A percentile compares a stretch with the other conserved stretches of the same genome.
Evolutionary conservation across 1,284 basidiomycete genomes (phyloP).

Genomic region (Peniophora sp.): DNA sequence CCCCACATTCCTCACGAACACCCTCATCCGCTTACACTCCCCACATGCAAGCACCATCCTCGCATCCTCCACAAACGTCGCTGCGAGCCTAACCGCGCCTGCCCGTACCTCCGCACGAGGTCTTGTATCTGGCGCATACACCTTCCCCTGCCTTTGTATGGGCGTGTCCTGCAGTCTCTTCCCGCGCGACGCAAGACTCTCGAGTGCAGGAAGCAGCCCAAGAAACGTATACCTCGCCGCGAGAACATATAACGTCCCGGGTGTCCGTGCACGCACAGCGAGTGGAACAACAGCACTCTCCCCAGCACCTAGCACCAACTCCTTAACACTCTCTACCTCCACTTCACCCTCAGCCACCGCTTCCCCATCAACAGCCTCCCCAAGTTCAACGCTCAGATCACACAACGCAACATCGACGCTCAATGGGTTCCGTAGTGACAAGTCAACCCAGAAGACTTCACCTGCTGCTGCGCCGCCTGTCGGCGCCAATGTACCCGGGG

Average conservation of each 20-base stretch:
- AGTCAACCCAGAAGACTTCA: conserved; percentile 75
- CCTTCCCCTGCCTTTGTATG: conserved; percentile 53
- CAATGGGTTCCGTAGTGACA: conserved; percentile 61
- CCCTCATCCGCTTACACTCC: conserved; percentile 42
- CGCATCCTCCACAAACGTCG: conserved; percentile 46
- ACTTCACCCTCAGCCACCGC: conserved; percentile 29
- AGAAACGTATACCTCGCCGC: conserved; percentile 60
- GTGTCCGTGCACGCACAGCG: conserved; percentile 40
- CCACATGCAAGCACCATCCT: conserved; percentile 50
- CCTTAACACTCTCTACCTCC: conserved; percentile 50
- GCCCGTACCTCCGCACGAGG: conserved; percentile 54
- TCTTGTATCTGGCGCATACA: conserved; percentile 57
- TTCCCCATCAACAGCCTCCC: conserved; percentile 27
- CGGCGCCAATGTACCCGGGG: conserved; percentile 1
- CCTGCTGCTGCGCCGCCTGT: conserved; percentile 1
- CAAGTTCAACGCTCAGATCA: conserved; percentile 46
- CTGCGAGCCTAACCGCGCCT: conserved; percentile 48
- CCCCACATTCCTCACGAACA: conserved; percentile 61
- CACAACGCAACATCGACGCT: conserved; percentile 60
- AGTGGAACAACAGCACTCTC: conserved; percentile 59
- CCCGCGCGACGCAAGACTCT: conserved; percentile 58
- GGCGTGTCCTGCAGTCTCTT: conserved; percentile 61
- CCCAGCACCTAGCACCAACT: conserved; percentile 46
- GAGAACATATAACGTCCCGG: conserved; percentile 47
- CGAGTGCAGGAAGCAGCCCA: conserved; percentile 50